phyloP scores from a whole-genome alignment of 1,139 yeast genomes.

The Insectozyma bohioensis region DNA sequence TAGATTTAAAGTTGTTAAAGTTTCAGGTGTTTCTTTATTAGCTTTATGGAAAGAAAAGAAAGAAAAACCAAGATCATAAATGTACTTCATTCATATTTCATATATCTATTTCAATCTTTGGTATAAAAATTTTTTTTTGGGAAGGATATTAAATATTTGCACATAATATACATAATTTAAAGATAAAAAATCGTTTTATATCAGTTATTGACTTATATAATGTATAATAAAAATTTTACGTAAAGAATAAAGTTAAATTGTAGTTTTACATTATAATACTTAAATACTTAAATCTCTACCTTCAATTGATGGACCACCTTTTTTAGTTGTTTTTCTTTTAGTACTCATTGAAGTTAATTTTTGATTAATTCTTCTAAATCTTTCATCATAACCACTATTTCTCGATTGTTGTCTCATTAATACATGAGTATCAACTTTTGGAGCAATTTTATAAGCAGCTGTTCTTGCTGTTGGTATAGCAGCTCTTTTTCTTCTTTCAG shows the following conservation, averaged over 20 bases:
- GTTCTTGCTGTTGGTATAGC: conserved; percentile 91
- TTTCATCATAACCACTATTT: conserved; percentile 68
- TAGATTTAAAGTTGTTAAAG: conserved; percentile 99
- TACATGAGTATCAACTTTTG: conserved; percentile 58
- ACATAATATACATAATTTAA: conserved; percentile 3
- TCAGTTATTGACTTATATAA: not conserved
- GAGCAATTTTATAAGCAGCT: conserved; percentile 88
- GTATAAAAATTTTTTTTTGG: conserved; percentile 2
- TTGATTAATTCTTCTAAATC: conserved; percentile 70
- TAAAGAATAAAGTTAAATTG: too few relatives aligned
- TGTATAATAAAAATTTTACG: too few relatives aligned
- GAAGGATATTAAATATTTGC: conserved; percentile 6
- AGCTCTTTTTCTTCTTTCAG: conserved; percentile 91
- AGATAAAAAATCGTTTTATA: not conserved
- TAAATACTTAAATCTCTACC: conserved; percentile 57
- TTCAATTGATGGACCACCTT: conserved; percentile 77
- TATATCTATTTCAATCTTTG: too few relatives aligned
- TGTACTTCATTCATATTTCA: conserved; percentile 24
- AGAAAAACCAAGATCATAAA: conserved; percentile 99
- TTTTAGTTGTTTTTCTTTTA: conserved; percentile 50
- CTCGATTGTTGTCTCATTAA: conserved; percentile 38
- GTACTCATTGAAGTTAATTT: conserved; percentile 50
- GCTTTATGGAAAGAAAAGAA: conserved; percentile 99
- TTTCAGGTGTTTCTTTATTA: conserved; percentile 98
- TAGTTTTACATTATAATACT: not conserved